A percentile compares a stretch with the other conserved stretches of the same genome.
Evolutionary conservation across 2,329 filamentous ascomycete species (phyloP).

Genomic region (Fusarium stilboides): DNA sequence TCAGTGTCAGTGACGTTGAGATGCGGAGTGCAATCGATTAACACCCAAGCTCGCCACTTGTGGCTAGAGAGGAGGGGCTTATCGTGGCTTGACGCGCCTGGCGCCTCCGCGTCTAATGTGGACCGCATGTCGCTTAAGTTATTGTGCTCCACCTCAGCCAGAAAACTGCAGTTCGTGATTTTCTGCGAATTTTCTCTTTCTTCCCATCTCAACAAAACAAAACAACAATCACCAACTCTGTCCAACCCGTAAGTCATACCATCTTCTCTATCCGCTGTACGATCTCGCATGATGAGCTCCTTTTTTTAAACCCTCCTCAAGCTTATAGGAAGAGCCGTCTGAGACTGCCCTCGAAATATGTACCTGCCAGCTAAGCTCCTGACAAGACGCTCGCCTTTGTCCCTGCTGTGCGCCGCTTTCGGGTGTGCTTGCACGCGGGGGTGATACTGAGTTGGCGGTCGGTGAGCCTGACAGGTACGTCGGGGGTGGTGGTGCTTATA

Average conservation of each 20-base stretch:
- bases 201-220: constrained; percentile 21
- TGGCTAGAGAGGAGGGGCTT: constrained; percentile 22
- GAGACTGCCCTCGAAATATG: constrained; percentile 56
- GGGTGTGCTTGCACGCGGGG: constrained; percentile 57
- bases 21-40: constrained; percentile 10
- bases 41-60: constrained; percentile 7
- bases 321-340: constrained; percentile 65
- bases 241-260: constrained; percentile 26
- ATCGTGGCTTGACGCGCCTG: constrained; percentile 20
- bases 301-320: constrained; percentile 57
- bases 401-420: constrained; percentile 44
- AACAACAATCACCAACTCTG: constrained; percentile 4
- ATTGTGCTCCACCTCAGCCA: constrained; percentile 29
- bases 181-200: constrained; percentile 41
- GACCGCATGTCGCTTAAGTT: constrained; percentile 31
- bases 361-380: constrained; percentile 43
- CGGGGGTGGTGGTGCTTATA: constrained; percentile 63
- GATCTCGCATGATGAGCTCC: constrained; percentile 60
- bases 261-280: not conserved
- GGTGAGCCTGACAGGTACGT: constrained; percentile 52
- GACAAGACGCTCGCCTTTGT: constrained; percentile 33
- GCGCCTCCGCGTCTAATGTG: constrained; percentile 37
- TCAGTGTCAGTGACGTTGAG: constrained; percentile 30
- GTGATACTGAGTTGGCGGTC: constrained; percentile 40
- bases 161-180: constrained; percentile 39